Percentiles rank a stretch among this genome's conserved stretches.
Conservation (phyloP, 176 grass and related monocot species). For the Eragrostis nindensis region DNA sequence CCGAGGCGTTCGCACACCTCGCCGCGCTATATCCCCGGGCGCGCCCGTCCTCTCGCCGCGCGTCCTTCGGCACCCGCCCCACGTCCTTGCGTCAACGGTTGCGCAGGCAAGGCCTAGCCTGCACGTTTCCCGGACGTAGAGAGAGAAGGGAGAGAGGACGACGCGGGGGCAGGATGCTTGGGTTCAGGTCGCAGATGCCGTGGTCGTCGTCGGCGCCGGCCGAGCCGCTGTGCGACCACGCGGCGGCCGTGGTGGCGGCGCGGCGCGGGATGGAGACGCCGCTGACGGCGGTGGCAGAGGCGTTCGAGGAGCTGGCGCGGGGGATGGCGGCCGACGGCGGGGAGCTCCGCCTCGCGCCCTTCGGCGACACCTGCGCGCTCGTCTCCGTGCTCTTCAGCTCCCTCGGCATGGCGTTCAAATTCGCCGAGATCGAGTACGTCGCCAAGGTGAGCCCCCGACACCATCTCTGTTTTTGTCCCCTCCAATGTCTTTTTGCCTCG, state of each 20-base stretch:
- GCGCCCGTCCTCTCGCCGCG: constrained; percentile 35
- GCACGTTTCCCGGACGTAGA: not conserved
- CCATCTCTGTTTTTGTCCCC: not conserved
- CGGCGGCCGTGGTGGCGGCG: constrained; percentile 40
- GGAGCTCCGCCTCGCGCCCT: constrained; percentile 68
- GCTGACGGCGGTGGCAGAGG: constrained; percentile 66
- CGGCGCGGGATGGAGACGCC: constrained; percentile 55
- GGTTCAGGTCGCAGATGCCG: constrained; percentile 56
- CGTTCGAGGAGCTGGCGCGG: constrained; percentile 80
- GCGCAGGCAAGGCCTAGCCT: not conserved
- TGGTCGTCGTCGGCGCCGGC: constrained; percentile 38
- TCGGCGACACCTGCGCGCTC: constrained; percentile 80
- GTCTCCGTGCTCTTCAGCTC: constrained; percentile 87
- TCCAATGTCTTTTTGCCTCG: too few species aligned
- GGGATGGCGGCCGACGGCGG: constrained; percentile 51
- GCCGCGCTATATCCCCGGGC: constrained; percentile 42
- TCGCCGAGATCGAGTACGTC: constrained; percentile 95
- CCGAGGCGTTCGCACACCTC: constrained; percentile 37
- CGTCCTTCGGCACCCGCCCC: constrained; percentile 2
- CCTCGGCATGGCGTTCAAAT: constrained; percentile 95
- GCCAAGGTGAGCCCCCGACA: constrained; percentile 58
- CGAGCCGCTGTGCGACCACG: constrained; percentile 39
- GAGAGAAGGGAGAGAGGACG: not conserved
- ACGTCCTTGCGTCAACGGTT: constrained; percentile 18
- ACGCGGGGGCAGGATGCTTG: constrained; percentile 30